Conservation (phyloP, 805 yeast species). For the Yarrowia sp. region DNA sequence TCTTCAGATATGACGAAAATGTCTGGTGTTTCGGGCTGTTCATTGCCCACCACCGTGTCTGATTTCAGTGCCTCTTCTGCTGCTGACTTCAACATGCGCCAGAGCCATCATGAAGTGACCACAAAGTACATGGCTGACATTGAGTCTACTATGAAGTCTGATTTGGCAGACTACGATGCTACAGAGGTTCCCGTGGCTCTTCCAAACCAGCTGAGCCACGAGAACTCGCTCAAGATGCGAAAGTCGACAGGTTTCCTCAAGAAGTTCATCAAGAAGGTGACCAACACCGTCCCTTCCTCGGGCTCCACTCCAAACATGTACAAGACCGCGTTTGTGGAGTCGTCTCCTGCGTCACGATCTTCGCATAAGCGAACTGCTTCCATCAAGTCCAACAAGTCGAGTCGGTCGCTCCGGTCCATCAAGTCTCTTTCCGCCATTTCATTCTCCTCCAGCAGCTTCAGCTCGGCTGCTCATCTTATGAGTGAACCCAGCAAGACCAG, state of each 20-base stretch:
- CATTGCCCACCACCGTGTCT: constrained; percentile 1
- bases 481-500: constrained; percentile 6
- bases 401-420: constrained; percentile 26
- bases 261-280: constrained; percentile 29
- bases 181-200: constrained; percentile 29
- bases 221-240: constrained; percentile 32
- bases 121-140: constrained; percentile 9
- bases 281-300: not conserved
- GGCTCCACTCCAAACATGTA: not conserved
- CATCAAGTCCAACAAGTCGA: not conserved
- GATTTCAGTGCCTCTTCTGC: constrained; percentile 9
- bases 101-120: constrained; percentile 1
- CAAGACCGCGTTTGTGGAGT: constrained; percentile 8
- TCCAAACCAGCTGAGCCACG: constrained; percentile 27
- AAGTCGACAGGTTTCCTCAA: constrained; percentile 36
- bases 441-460: not conserved
- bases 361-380: constrained; percentile 6
- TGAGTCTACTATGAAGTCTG: not conserved
- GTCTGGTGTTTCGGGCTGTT: constrained; percentile 16
- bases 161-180: not conserved
- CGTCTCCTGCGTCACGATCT: not conserved
- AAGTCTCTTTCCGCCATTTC: constrained; percentile 30
- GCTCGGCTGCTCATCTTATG: not conserved
- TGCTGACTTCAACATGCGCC: constrained; percentile 12
- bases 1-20: constrained; percentile 5